Evolutionary conservation across 2,329 filamentous ascomycete genomes (phyloP), one percentile per base, ranked within the genome.

Genomic region (Cercospora sp.): DNA sequence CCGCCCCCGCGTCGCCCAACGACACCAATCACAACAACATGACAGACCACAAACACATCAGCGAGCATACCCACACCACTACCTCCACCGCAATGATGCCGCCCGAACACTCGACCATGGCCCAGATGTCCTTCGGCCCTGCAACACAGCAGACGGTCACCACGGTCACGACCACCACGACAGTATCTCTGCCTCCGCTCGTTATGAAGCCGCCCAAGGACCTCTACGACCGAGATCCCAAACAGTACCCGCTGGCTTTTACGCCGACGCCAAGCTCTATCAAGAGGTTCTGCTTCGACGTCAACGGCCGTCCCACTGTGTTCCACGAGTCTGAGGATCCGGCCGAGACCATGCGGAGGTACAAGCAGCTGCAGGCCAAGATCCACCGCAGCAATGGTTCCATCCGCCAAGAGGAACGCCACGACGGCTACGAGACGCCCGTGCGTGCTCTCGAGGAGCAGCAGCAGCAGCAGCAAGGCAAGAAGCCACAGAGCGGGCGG

Each of bases 151-250:
- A 88, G 10, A 89, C 88, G 0, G 85, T 89, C 10, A 88, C 97
- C 70, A 97, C 94, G 1, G 97, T 94, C 0, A 97, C 94, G 0
- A 97, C 93, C 0, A 97, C 93, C 0, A 96, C 94, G 1, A 93
- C 89, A 79, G 85, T 92, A 80, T 80, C 84, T 16, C 96, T 95
- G 73, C 94, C 94, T 58, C 93, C 93, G n/a, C 84, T 97, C 67
- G 84, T 92, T 65, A 88, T 97, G 73, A 89, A 88, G 72, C 87
- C 91, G 68, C 90, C 92, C 26, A 87, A 88, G 63, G 87, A 89
- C 62, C 85, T 93, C 36, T 84, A 87, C 68, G 86, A 89, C 64
- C 87, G 97, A 67, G 93, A 98, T 79, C 85, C 90, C 13, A 97
- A 96, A 78, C 89, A 95, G 74, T 99, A 97, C 78, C 95, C 95